Evolutionary conservation across 345 rosid species (phyloP), one percentile per base, ranked within the genome.

Genomic region (Rubroshorea leprosula): DNA sequence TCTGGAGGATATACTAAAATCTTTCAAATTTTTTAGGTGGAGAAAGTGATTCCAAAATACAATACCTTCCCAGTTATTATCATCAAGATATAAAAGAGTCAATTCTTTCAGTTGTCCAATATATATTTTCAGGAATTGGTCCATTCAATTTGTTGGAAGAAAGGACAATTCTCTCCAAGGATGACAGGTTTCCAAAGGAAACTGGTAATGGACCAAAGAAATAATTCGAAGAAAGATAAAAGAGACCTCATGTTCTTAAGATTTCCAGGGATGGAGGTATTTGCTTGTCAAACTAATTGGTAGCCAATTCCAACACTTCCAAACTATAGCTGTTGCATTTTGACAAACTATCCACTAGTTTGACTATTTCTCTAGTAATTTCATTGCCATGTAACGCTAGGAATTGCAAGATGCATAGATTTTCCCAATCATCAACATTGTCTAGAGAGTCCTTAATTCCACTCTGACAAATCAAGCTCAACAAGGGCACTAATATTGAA

Each of bases 241-340:
- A 75, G 51, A 14, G 44, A 45, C 18, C 23, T 55, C 18, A 71
- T 55, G 49, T 49, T 64, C 2, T 29, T 27, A 31, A 75, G 62
- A 31, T 65, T 23, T 66, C 63, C 21, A 75, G 24, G 49, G n/a
- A n/a, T n/a, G 75, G 68, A 5, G 80, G 80, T 21, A 76, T 51
- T 9, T 5, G 17, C n/a, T n/a, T n/a, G n/a, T n/a, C n/a, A n/a
- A n/a, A n/a, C n/a, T n/a, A n/a, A n/a, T n/a, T n/a, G n/a, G n/a
- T n/a, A n/a, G n/a, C n/a, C n/a, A n/a, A n/a, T n/a, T n/a, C n/a
- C n/a, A n/a, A n/a, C n/a, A n/a, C n/a, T n/a, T n/a, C n/a, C n/a
- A n/a, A n/a, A n/a, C n/a, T n/a, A n/a, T n/a, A n/a, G n/a, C n/a
- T n/a, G n/a, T n/a, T n/a, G n/a, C n/a, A n/a, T n/a, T n/a, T n/a